Conservation (phyloP, 805 yeast genomes). For the Candida dajiaensis region DNA sequence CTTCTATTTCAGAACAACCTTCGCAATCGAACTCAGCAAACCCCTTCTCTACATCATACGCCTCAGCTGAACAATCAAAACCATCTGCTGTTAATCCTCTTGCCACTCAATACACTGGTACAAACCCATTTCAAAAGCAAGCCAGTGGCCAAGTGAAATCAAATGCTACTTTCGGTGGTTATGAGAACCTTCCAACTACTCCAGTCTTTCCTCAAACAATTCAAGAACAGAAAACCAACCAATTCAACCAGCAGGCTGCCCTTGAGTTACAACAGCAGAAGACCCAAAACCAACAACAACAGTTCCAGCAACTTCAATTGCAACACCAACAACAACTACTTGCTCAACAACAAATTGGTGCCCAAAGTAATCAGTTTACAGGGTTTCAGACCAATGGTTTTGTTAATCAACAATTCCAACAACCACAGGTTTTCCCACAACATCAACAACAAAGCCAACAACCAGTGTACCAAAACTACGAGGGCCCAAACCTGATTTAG, state of each 20-base stretch:
- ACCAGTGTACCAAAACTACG: background rate
- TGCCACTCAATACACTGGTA: conserved; percentile 24
- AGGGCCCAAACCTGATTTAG: conserved; percentile 8
- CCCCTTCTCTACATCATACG: conserved; percentile 21
- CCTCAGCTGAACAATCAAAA: background rate
- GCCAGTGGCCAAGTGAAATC: conserved; percentile 18
- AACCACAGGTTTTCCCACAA: background rate
- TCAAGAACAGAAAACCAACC: conserved; percentile 31
- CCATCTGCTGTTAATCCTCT: conserved; percentile 5
- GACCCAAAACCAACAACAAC: conserved; percentile 20
- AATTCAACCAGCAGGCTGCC: conserved; percentile 33
- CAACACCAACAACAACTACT: conserved; percentile 24
- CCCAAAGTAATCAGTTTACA: conserved; percentile 8
- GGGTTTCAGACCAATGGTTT: conserved; percentile 1
- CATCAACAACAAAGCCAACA: background rate
- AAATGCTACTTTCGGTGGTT: conserved; percentile 69
- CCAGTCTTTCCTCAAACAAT: conserved; percentile 68
- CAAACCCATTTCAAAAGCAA: conserved; percentile 35
- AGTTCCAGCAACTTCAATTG: conserved; percentile 7
- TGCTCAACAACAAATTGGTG: conserved; percentile 2
- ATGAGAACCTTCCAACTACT: conserved; percentile 57
- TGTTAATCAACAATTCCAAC: conserved; percentile 6
- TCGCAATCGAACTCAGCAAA: conserved; percentile 19
- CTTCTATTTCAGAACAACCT: conserved; percentile 10
- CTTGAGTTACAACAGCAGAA: conserved; percentile 27